A percentile compares a stretch with the other conserved stretches of the same genome.
Evolutionary conservation across 306 rosid genomes (phyloP).

Genomic region (Quercus ilex): DNA sequence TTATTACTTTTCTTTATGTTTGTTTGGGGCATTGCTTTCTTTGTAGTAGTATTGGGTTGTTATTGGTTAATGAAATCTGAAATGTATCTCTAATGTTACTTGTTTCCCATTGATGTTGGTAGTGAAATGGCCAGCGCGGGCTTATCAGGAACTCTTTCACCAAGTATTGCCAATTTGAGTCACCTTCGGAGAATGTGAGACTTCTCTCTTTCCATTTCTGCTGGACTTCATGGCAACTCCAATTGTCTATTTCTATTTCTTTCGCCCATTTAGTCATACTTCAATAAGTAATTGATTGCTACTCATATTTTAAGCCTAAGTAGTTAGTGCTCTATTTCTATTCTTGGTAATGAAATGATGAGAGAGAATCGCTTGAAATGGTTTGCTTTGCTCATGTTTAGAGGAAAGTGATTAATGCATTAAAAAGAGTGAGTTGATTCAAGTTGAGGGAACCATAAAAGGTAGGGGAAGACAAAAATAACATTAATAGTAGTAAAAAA

Average conservation of each 20-base stretch:
- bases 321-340: no score
- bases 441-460: no score
- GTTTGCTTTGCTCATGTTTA: no score
- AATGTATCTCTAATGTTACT: background rate
- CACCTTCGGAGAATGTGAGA: constrained; percentile 80
- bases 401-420: no score
- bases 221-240: constrained; percentile 6
- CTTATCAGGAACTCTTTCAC: constrained; percentile 76
- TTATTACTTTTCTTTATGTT: background rate
- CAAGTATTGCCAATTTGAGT: constrained; percentile 79
- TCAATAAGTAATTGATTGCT: background rate
- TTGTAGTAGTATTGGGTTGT: background rate
- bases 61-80: constrained; percentile 6
- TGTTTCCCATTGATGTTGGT: constrained; percentile 18
- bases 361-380: no score
- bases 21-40: background rate
- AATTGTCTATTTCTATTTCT: constrained; percentile 4
- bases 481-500: no score
- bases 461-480: no score
- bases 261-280: background rate
- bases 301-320: background rate
- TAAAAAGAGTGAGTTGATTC: no score
- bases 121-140: constrained; percentile 79
- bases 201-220: constrained; percentile 10
- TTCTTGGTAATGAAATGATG: no score